These are phyloP conservation scores for Gastrolobium bilobum DNA, from an alignment of 306 rosid species.

Conservation along the genomic window DNA sequence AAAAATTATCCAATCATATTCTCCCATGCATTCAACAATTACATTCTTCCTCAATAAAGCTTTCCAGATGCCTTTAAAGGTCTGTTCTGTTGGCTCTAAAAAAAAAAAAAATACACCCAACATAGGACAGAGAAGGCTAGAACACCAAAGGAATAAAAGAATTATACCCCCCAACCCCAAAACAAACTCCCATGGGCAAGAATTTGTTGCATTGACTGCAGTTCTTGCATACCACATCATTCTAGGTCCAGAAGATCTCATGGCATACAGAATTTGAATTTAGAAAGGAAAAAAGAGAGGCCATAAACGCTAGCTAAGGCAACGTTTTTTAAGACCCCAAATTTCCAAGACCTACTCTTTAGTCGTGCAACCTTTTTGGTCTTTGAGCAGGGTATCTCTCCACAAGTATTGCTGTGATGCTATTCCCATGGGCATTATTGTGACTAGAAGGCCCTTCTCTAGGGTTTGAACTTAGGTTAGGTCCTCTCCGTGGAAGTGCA, in stretches of 20 bases:
- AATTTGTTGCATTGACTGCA: neutral
- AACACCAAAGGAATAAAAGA: slow-evolving; percentile 8
- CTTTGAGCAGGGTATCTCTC: neutral
- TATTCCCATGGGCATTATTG: neutral
- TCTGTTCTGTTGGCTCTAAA: neutral
- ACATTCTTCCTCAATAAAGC: neutral
- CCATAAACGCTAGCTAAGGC: slow-evolving; percentile 2
- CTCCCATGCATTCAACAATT: neutral
- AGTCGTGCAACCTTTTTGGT: neutral
- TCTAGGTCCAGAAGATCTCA: slow-evolving; percentile 19
- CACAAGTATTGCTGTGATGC: neutral
- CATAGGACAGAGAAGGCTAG: neutral
- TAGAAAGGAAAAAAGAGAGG: neutral
- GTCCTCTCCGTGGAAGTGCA: neutral
- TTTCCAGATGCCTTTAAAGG: neutral
- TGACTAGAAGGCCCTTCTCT: neutral
- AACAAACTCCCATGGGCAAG: neutral
- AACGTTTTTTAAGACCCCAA: neutral
- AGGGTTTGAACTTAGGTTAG: slow-evolving; percentile 10
- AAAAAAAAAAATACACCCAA: neutral
- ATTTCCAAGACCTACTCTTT: neutral
- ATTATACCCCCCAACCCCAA: neutral
- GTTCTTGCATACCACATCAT: neutral
- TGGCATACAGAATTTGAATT: neutral
- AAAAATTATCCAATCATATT: neutral